Conservation (phyloP, 2,329 filamentous ascomycete species). For the Thielaviopsis punctulata region DNA sequence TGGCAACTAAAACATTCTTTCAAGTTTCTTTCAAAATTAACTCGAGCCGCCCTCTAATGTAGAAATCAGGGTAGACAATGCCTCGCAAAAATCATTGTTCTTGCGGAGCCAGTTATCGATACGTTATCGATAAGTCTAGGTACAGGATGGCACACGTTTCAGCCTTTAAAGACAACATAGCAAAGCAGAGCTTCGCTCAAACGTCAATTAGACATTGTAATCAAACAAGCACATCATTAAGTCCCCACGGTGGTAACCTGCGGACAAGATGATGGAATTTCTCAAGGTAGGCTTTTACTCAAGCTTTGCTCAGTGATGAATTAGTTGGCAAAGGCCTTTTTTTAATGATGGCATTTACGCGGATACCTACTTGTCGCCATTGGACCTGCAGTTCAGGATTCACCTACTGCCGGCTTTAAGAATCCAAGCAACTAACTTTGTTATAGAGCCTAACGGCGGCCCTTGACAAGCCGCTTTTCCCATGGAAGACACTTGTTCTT, state of each 20-base stretch:
- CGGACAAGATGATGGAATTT: conserved; percentile 10
- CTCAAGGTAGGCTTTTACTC: conserved; percentile 10
- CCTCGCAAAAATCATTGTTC: background rate
- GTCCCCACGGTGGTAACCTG: background rate
- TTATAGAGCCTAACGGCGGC: conserved; percentile 56
- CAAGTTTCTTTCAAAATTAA: background rate
- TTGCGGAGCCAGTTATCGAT: background rate
- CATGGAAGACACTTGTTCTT: conserved; percentile 93
- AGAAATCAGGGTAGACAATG: background rate
- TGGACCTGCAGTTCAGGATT: background rate
- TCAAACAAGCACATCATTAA: background rate
- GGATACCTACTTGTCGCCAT: too few relatives aligned
- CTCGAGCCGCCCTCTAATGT: background rate
- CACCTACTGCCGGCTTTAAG: background rate
- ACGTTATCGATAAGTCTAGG: background rate
- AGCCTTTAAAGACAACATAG: background rate
- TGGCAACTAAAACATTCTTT: background rate
- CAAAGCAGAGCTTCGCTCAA: background rate
- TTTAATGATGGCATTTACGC: background rate
- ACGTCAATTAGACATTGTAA: background rate
- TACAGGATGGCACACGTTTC: background rate
- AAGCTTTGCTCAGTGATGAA: too few relatives aligned
- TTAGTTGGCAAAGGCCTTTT: background rate
- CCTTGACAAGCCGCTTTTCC: conserved; percentile 83
- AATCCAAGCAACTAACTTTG: conserved; percentile 7